Base-by-base conservation (phyloP, 2,329 filamentous ascomycete species). In the Paraconiothyrium sp. region DNA sequence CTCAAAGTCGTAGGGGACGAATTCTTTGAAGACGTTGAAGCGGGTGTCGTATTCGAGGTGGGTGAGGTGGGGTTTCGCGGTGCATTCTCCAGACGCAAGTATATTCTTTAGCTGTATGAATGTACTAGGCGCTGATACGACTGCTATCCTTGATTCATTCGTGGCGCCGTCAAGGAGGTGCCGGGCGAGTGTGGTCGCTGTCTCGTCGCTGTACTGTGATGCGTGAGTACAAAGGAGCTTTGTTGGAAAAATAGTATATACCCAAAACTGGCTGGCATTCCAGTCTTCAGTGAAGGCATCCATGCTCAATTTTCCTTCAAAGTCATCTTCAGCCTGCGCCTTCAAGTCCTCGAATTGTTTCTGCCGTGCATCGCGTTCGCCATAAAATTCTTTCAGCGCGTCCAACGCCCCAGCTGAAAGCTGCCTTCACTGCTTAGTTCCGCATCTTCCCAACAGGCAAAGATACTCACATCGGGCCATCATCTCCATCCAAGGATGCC, bases 241-340 rank as follows among this genome's bases (percentile, higher is more conserved):
- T 30, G n/a, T 48, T 10, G 46, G 35, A 51, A n/a, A 11, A 35
- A 37, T 74, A 8, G 22, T 14, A 24, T 83, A 43, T 82, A 92
- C 89, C 92, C 92, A 95, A 72, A 95, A 95, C 78, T 94, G 92
- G 64, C 87, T 90, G 72, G 90, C 86, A 72, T 94, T 92, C 92
- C 92, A 95, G 77, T 94, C 90, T 78, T 94, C 92, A 1, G 84
- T 83, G 71, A 94, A 95, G 1, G 85, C 82, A 34, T 91, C 87
- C 86, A 94, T 94, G 44, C 80, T 84, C 37, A 87, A 68, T 49
- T 78, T 78, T 24, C 76, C 74, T 11, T 80, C 76, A 61, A 84
- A 83, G 14, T 84, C 82, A 50, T 85, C 80, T 72, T 91, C 89
- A 1, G 88, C 87, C 39, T 84, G 82, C 11, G 82, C 80, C 77